phyloP scores from a whole-genome alignment of 129 eudicot species.

The Heracleum sosnowskyi region DNA sequence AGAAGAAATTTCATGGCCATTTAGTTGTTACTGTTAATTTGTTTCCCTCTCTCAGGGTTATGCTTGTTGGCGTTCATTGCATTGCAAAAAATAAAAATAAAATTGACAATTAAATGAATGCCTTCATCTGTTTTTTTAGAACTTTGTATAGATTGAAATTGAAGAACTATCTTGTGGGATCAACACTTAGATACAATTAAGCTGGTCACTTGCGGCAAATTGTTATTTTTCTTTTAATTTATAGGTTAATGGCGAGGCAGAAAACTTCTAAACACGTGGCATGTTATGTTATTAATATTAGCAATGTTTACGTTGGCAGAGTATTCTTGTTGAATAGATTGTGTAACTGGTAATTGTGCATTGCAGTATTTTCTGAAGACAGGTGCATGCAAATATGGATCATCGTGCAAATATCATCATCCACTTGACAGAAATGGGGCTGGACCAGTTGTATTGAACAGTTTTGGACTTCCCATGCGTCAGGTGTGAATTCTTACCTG shows the following conservation, averaged over 20 bases:
- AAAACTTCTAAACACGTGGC: not conserved
- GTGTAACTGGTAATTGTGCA: constrained; percentile 11
- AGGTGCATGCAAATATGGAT: constrained; percentile 85
- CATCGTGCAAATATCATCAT: constrained; percentile 85
- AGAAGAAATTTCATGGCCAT: not conserved
- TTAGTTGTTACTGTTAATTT: not conserved
- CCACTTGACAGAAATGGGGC: constrained; percentile 66
- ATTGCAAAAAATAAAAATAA: not conserved
- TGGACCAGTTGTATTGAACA: constrained; percentile 45
- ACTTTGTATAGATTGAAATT: not conserved
- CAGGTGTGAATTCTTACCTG: constrained; percentile 38
- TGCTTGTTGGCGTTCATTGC: not conserved
- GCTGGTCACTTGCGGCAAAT: not conserved
- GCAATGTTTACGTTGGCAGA: not conserved
- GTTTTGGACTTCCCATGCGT: constrained; percentile 66
- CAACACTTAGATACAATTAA: not conserved
- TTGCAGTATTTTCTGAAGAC: constrained; percentile 82
- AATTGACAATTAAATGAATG: not conserved
- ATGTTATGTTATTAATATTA: not conserved
- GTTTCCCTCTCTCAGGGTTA: not conserved
- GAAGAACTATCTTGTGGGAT: not conserved
- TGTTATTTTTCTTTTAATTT: not conserved
- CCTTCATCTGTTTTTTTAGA: not conserved
- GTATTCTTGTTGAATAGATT: not conserved
- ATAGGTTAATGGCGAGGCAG: not conserved